Conservation (phyloP, 192 early-diverging fungal species). For the Lunasporangiospora selenospora region DNA sequence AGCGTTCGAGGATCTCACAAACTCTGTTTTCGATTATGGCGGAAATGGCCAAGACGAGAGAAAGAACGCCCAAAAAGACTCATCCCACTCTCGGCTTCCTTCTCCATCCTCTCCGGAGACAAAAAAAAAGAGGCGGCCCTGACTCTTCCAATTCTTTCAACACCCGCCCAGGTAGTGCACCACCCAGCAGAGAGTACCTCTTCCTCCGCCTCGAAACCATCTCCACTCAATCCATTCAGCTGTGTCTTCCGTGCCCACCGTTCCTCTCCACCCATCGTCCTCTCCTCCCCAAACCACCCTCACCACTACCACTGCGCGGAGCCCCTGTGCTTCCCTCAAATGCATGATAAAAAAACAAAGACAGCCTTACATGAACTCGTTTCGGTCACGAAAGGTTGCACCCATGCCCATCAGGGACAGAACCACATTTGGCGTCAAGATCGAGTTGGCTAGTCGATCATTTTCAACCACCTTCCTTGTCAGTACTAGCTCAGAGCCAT, state of each 20-base stretch:
- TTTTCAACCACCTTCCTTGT: slow-evolving; percentile 20
- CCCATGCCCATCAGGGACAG: slow-evolving; percentile 31
- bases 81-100: not conserved
- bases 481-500: slow-evolving; percentile 32
- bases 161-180: too few species aligned
- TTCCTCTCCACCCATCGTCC: too few species aligned
- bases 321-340: too few species aligned
- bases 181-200: not conserved
- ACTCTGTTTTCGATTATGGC: not conserved
- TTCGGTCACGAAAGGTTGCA: slow-evolving; percentile 24
- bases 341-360: too few species aligned
- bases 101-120: not conserved
- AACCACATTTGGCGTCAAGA: slow-evolving; percentile 18
- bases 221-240: too few species aligned
- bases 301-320: too few species aligned
- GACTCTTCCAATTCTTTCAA: not conserved
- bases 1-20: slow-evolving; percentile 8
- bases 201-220: not conserved
- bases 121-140: not conserved
- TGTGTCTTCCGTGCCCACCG: too few species aligned
- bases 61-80: too few species aligned
- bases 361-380: slow-evolving; percentile 51
- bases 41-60: not conserved
- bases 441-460: slow-evolving; percentile 23
- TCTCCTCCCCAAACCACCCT: too few species aligned